Base-by-base conservation (phyloP, 345 rosid genomes). In the Euphorbia tirucalli region DNA sequence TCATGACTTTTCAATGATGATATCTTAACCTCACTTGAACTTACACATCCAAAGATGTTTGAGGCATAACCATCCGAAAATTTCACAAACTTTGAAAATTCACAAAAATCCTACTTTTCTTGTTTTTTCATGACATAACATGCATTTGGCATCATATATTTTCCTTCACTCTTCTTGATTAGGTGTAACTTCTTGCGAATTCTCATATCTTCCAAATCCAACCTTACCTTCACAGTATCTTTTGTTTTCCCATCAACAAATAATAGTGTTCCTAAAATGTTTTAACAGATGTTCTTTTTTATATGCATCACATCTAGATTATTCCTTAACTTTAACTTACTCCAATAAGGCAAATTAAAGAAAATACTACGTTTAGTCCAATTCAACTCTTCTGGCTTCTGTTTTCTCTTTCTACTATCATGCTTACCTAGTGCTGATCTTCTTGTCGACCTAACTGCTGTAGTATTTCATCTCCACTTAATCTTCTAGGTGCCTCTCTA, bases 341-440 rank as follows among this genome's bases (percentile, higher is more conserved):
- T n/a, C n/a, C n/a, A n/a, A n/a, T n/a, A n/a, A 11, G 70, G 70
- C n/a, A 66, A 49, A 11, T 68, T 1, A 31, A 68, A 68, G 18
- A 68, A 21, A 13, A 31, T 68, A 14, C 46, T 49, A 0, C 27
- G 15, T 31, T 68, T 50, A 18, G 27, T 50, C 60, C 60, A 50
- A 68, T 68, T 49, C 44, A 68, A 68, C 27, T 68, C 61, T 10
- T 68, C 25, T 10, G 44, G 25, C 5, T 9, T 22, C 18, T 13
- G 43, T 43, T 68, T 52, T 35, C 58, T 49, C 46, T 68, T 68
- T 68, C 31, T 32, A 15, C n/a, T 58, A 1, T 31, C 15, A 24
- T 11, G 14, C 18, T 24, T 58, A 5, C 62, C 27, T 25, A 7
- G 27, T 27, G 13, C 10, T 0, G 28, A 48, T 52, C 44, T 49